phyloP scores from a whole-genome alignment of 2,329 filamentous ascomycete species.

The Aspergillus uvarum region DNA sequence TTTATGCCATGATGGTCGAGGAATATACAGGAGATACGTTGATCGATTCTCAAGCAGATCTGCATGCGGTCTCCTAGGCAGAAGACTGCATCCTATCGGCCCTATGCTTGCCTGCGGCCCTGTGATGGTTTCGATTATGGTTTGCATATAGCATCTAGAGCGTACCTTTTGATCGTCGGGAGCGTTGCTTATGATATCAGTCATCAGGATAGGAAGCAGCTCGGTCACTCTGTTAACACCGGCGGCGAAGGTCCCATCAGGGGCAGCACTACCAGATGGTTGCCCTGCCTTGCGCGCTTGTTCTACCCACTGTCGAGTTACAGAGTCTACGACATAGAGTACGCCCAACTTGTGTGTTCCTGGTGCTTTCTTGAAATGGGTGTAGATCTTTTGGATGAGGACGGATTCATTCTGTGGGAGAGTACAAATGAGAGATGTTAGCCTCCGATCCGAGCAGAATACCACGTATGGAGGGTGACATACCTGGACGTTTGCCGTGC shows the following conservation, averaged over 20 bases:
- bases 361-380: constrained; percentile 93
- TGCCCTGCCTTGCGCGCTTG: constrained; percentile 86
- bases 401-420: constrained; percentile 78
- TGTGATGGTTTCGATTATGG: constrained; percentile 28
- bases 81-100: constrained; percentile 20
- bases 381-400: constrained; percentile 93
- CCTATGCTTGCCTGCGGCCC: constrained; percentile 31
- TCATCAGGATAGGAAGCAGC: constrained; percentile 89
- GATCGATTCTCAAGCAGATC: constrained; percentile 19
- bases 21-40: constrained; percentile 28
- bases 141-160: constrained; percentile 43
- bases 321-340: constrained; percentile 99
- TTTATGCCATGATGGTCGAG: constrained; percentile 25
- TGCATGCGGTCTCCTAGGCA: constrained; percentile 7
- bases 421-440: constrained; percentile 27
- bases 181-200: constrained; percentile 84
- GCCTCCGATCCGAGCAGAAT: constrained; percentile 10
- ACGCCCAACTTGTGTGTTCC: constrained; percentile 97
- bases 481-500: constrained; percentile 89
- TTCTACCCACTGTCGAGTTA: constrained; percentile 98
- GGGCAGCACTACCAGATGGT: constrained; percentile 73
- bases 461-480: constrained; percentile 5
- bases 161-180: constrained; percentile 97
- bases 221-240: constrained; percentile 96
- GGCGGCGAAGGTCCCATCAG: constrained; percentile 89